phyloP scores from a whole-genome alignment of 1,139 yeast genomes.

The Insectozyma bohioensis region DNA sequence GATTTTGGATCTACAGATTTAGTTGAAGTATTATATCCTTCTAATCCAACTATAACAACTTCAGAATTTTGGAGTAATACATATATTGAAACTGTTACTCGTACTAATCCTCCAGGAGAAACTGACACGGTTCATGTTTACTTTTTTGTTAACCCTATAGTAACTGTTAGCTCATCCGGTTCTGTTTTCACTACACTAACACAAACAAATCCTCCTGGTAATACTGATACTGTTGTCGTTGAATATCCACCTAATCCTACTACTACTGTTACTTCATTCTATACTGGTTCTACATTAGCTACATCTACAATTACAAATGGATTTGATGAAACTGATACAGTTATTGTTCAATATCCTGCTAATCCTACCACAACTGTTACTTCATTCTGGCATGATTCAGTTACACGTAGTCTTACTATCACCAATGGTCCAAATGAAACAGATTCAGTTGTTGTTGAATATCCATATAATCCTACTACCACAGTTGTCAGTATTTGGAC shows the following conservation, averaged over 20 bases:
- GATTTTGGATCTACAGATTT: conserved; percentile 12
- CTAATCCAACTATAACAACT: conserved; percentile 10
- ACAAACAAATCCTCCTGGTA: conserved; percentile 10
- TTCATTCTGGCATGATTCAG: conserved; percentile 13
- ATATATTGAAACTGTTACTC: conserved; percentile 6
- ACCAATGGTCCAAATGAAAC: not conserved
- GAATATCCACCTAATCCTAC: conserved; percentile 16
- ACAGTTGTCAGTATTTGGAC: conserved; percentile 13
- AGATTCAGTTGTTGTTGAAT: conserved; percentile 4
- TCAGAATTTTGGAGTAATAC: conserved; percentile 8
- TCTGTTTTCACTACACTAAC: conserved; percentile 13
- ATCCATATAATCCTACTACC: conserved; percentile 16
- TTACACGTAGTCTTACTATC: not conserved
- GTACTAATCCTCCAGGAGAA: conserved; percentile 12
- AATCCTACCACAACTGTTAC: conserved; percentile 11
- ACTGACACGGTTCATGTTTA: conserved; percentile 20
- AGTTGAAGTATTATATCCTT: conserved; percentile 18
- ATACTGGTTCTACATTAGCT: conserved; percentile 1
- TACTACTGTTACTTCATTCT: conserved; percentile 11
- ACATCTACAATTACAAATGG: conserved; percentile 9
- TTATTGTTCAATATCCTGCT: conserved; percentile 16
- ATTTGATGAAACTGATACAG: conserved; percentile 16
- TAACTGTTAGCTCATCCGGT: conserved; percentile 8
- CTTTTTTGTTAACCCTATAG: conserved; percentile 13
- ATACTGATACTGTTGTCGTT: conserved; percentile 14